Percentiles rank a stretch among this genome's conserved stretches.
Evolutionary conservation across 2,329 filamentous ascomycete genomes (phyloP).

Genomic region (Calonectria pseudoreteaudii): DNA sequence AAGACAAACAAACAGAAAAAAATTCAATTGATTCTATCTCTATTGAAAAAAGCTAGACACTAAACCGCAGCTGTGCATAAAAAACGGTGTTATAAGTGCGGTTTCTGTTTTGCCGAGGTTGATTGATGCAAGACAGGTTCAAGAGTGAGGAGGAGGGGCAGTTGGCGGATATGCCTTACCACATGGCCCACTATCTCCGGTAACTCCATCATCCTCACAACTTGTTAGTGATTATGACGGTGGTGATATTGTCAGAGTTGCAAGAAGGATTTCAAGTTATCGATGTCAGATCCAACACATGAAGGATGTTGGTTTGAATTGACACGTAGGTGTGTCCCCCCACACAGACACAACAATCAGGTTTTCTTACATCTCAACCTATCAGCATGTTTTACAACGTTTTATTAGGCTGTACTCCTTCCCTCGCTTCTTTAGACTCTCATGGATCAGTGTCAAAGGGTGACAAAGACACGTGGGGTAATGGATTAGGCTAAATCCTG

Average conservation of each 20-base stretch:
- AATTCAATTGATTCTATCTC: background rate
- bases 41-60: background rate
- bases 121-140: background rate
- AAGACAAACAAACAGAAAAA: no score
- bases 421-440: background rate
- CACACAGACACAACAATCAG: background rate
- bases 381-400: background rate
- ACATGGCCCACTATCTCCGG: background rate
- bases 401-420: background rate
- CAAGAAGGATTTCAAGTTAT: background rate
- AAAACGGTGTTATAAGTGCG: background rate
- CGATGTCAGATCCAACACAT: background rate
- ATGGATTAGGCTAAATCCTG: background rate
- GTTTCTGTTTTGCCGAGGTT: conserved; percentile 9
- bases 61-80: background rate
- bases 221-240: background rate
- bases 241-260: background rate
- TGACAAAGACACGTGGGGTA: background rate
- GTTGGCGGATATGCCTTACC: background rate
- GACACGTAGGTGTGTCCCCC: background rate
- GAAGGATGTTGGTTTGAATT: background rate
- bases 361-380: background rate
- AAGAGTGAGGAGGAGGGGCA: background rate
- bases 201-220: background rate
- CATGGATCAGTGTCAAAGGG: background rate